Percentiles rank a stretch among this genome's conserved stretches.
Evolutionary conservation across 495 filamentous ascomycete species (phyloP).

Genomic region (Aspergillus bertholletiae): DNA sequence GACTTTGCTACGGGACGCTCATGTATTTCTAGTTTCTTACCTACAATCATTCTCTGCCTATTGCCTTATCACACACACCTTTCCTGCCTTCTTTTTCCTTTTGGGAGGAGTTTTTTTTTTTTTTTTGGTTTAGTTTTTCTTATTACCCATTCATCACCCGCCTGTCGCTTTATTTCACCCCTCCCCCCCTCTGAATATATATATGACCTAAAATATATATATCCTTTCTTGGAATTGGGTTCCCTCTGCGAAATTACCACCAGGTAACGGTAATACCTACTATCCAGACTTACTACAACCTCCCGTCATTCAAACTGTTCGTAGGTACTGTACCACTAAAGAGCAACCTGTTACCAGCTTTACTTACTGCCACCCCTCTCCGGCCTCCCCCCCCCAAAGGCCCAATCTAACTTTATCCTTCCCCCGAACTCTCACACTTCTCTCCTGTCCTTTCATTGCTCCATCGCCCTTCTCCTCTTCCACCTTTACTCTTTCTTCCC

Average conservation of each 20-base stretch:
- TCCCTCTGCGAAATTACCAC: neutral
- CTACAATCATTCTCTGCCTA: no score
- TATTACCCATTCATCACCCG: no score
- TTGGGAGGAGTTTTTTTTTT: neutral
- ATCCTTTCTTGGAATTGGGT: no score
- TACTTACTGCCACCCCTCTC: constrained; percentile 2
- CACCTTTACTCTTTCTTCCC: constrained; percentile 8
- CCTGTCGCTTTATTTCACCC: neutral
- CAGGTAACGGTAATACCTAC: neutral
- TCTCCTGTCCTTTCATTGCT: constrained; percentile 18
- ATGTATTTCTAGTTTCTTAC: neutral
- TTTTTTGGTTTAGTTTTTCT: no score
- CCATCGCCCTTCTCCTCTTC: constrained; percentile 20
- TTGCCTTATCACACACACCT: neutral
- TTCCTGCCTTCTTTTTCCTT: constrained; percentile 9
- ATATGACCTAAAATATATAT: no score
- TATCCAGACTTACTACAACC: neutral
- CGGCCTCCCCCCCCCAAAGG: constrained; percentile 5
- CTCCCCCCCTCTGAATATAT: no score
- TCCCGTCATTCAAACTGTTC: neutral
- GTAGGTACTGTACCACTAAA: no score
- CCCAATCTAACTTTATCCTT: constrained; percentile 18
- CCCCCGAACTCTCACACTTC: constrained; percentile 9
- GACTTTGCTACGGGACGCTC: neutral
- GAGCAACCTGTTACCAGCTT: neutral